These are phyloP conservation scores for Chaetomium sp. DNA, from an alignment of 2,329 filamentous ascomycete species.

Conservation along the genomic window DNA sequence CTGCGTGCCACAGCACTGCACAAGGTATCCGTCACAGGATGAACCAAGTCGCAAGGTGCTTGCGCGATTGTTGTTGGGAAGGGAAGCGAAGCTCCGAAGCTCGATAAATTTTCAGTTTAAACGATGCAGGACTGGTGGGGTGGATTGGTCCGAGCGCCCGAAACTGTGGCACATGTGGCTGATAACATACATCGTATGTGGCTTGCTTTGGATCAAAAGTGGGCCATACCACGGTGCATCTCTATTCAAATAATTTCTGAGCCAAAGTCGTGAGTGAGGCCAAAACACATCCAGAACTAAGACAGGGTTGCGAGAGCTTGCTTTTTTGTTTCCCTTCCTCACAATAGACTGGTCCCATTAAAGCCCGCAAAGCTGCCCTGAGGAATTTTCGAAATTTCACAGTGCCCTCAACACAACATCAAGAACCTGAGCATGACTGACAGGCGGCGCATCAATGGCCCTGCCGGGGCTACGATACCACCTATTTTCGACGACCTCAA, in stretches of 20 bases:
- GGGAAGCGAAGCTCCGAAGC: slow-evolving; percentile 2
- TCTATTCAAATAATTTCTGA: neutral
- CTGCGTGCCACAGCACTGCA: too few species aligned
- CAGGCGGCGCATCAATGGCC: slow-evolving; percentile 84
- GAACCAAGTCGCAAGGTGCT: too few species aligned
- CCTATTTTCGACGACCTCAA: slow-evolving; percentile 50
- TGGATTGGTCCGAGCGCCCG: slow-evolving; percentile 1
- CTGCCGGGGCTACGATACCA: slow-evolving; percentile 66
- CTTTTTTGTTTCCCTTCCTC: neutral
- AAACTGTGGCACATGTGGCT: too few species aligned
- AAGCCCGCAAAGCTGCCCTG: neutral
- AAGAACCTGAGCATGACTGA: slow-evolving; percentile 59
- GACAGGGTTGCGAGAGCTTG: neutral
- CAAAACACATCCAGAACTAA: neutral
- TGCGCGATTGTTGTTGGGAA: neutral
- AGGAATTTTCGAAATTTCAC: neutral
- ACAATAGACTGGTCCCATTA: too few species aligned
- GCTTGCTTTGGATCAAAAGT: neutral
- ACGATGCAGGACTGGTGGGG: slow-evolving; percentile 1
- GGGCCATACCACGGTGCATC: neutral
- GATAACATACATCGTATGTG: neutral
- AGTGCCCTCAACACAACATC: neutral
- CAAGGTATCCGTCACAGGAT: too few species aligned
- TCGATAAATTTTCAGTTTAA: slow-evolving; percentile 18
- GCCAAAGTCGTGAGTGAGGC: too few species aligned